Conservation (phyloP, 352 stramenopile species). For the Elongisporangium senticosum region DNA sequence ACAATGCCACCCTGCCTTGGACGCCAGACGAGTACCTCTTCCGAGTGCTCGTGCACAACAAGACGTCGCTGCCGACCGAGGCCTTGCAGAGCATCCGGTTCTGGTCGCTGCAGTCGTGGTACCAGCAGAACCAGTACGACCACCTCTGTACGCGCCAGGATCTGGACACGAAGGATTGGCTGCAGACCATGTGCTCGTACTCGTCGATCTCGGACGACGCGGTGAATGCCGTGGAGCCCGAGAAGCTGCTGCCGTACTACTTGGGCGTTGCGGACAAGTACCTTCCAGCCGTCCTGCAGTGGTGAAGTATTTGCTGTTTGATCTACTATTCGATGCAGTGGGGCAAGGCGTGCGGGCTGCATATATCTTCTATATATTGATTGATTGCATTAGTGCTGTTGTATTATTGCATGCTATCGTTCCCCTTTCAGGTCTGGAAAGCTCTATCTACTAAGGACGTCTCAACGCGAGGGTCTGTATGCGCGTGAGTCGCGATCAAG, state of each 20-base stretch:
- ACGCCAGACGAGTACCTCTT: slow-evolving; percentile 79
- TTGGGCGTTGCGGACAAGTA: slow-evolving; percentile 66
- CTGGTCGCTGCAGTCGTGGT: slow-evolving; percentile 74
- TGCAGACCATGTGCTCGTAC: slow-evolving; percentile 35
- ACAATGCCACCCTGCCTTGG: slow-evolving; percentile 50
- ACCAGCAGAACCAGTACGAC: slow-evolving; percentile 50
- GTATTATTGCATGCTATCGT: background rate
- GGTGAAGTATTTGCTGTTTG: slow-evolving; percentile 33
- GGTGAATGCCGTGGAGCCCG: slow-evolving; percentile 30
- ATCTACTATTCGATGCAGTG: background rate
- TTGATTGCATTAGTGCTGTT: background rate
- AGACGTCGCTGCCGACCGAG: slow-evolving; percentile 52
- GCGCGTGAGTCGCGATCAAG: background rate
- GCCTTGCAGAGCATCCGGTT: slow-evolving; percentile 58
- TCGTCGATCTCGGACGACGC: slow-evolving; percentile 29
- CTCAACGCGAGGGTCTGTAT: background rate
- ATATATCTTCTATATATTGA: background rate
- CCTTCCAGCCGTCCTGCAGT: slow-evolving; percentile 56
- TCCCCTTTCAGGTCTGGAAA: background rate
- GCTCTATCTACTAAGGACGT: background rate
- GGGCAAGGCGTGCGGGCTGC: background rate
- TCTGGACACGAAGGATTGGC: slow-evolving; percentile 64
- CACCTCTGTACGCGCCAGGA: slow-evolving; percentile 36
- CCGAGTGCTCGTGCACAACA: slow-evolving; percentile 58
- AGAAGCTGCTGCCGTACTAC: slow-evolving; percentile 58